Percentiles rank a stretch among this genome's conserved stretches.
phyloP scores from a whole-genome alignment of 352 stramenopile genomes.

The Phytophthora palmivora region DNA sequence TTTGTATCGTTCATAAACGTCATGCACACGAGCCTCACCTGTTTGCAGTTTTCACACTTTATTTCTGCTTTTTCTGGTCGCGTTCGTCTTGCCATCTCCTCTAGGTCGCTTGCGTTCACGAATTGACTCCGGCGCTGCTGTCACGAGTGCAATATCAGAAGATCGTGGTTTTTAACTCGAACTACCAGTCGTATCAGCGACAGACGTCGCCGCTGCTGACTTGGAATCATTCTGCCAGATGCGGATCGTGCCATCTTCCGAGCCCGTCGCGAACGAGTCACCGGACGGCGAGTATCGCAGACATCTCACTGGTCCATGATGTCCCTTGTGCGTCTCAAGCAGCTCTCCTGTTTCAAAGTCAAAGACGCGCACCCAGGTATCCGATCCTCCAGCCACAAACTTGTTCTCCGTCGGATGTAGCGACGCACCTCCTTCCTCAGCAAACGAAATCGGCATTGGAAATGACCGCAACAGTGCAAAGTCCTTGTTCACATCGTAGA shows the following conservation, averaged over 20 bases:
- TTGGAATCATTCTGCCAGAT: conserved; percentile 93
- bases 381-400: conserved; percentile 93
- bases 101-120: conserved; percentile 30
- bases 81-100: conserved; percentile 25
- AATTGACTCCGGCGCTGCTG: conserved; percentile 9
- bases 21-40: not conserved
- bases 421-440: conserved; percentile 91
- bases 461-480: conserved; percentile 79
- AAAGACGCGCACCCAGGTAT: conserved; percentile 98
- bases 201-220: conserved; percentile 67
- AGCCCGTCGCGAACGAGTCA: conserved; percentile 95
- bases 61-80: conserved; percentile 29
- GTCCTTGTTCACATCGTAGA: conserved; percentile 88
- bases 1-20: conserved; percentile 8
- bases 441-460: conserved; percentile 90
- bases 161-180: conserved; percentile 28
- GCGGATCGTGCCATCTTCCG: conserved; percentile 98
- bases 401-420: conserved; percentile 85
- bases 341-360: conserved; percentile 92
- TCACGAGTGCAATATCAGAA: conserved; percentile 8
- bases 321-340: conserved; percentile 97
- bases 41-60: conserved; percentile 32
- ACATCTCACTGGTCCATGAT: conserved; percentile 97
- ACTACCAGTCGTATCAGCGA: conserved; percentile 48
- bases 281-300: conserved; percentile 95